These are phyloP conservation scores for Quercus rubra DNA, from an alignment of 306 rosid species.

Conservation along the genomic window DNA sequence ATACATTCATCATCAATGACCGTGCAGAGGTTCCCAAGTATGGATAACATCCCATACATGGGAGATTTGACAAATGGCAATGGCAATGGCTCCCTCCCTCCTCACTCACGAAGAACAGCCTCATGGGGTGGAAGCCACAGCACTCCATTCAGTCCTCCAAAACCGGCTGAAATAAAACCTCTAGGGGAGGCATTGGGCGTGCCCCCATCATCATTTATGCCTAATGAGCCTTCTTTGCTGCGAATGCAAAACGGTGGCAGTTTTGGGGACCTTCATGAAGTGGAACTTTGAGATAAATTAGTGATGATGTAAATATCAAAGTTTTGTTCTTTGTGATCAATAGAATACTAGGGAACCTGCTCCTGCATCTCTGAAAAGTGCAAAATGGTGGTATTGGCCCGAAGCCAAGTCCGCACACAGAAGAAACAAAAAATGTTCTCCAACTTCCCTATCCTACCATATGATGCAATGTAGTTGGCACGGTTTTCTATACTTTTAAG, in stretches of 20 bases:
- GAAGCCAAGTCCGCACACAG: slow-evolving; percentile 31
- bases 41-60: slow-evolving; percentile 45
- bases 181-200: slow-evolving; percentile 47
- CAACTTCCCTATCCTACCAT: slow-evolving; percentile 15
- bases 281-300: slow-evolving; percentile 66
- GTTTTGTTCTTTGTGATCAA: slow-evolving; percentile 58
- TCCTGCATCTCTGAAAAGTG: slow-evolving; percentile 42
- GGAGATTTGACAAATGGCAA: slow-evolving; percentile 17
- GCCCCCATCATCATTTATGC: slow-evolving; percentile 46
- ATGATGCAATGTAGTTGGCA: slow-evolving; percentile 27
- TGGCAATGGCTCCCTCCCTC: slow-evolving; percentile 16
- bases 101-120: slow-evolving; percentile 66
- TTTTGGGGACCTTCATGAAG: slow-evolving; percentile 79
- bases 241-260: slow-evolving; percentile 39
- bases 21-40: slow-evolving; percentile 70
- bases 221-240: slow-evolving; percentile 38
- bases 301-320: slow-evolving; percentile 65
- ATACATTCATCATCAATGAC: slow-evolving; percentile 16
- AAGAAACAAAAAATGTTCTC: slow-evolving; percentile 21
- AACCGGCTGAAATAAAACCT: slow-evolving; percentile 33
- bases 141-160: slow-evolving; percentile 47
- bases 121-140: slow-evolving; percentile 76
- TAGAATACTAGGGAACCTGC: slow-evolving; percentile 45
- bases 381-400: slow-evolving; percentile 30
- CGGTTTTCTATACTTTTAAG: slow-evolving; percentile 24